Percentiles rank a stretch among this genome's conserved stretches.
Evolutionary conservation across 2,329 filamentous ascomycete genomes (phyloP).

Genomic region (Neurospora sp.): DNA sequence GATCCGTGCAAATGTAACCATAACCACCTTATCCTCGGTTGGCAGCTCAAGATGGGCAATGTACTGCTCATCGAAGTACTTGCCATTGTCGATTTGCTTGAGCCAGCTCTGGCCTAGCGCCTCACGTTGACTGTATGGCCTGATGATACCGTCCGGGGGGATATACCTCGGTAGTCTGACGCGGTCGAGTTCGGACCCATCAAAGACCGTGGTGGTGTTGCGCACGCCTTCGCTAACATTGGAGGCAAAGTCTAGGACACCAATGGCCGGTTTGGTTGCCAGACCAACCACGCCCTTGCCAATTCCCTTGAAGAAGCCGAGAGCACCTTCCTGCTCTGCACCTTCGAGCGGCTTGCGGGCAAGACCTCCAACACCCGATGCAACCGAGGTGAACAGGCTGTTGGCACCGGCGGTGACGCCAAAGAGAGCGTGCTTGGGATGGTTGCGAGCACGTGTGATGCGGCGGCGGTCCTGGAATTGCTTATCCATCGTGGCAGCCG

Average conservation of each 20-base stretch:
- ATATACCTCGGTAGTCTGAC: constrained; percentile 92
- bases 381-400: constrained; percentile 84
- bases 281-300: constrained; percentile 89
- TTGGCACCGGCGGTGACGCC: constrained; percentile 93
- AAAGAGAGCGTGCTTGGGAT: constrained; percentile 94
- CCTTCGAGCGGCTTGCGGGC: constrained; percentile 91
- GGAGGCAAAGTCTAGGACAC: constrained; percentile 91
- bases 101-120: constrained; percentile 97
- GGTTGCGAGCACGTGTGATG: constrained; percentile 84
- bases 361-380: constrained; percentile 86
- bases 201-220: constrained; percentile 97
- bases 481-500: constrained; percentile 92
- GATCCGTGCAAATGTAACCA: constrained; percentile 81
- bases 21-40: constrained; percentile 76
- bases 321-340: constrained; percentile 85
- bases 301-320: constrained; percentile 95
- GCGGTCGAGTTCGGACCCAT: constrained; percentile 86
- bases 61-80: constrained; percentile 96
- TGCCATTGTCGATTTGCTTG: constrained; percentile 94
- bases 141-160: constrained; percentile 82
- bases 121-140: constrained; percentile 89
- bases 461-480: constrained; percentile 95
- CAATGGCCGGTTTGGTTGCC: constrained; percentile 95
- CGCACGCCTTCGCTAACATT: constrained; percentile 96
- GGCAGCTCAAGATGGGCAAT: constrained; percentile 92